These are phyloP conservation scores for Hypoxylon fragiforme DNA, from an alignment of 495 filamentous ascomycete genomes.

Conservation along the genomic window DNA sequence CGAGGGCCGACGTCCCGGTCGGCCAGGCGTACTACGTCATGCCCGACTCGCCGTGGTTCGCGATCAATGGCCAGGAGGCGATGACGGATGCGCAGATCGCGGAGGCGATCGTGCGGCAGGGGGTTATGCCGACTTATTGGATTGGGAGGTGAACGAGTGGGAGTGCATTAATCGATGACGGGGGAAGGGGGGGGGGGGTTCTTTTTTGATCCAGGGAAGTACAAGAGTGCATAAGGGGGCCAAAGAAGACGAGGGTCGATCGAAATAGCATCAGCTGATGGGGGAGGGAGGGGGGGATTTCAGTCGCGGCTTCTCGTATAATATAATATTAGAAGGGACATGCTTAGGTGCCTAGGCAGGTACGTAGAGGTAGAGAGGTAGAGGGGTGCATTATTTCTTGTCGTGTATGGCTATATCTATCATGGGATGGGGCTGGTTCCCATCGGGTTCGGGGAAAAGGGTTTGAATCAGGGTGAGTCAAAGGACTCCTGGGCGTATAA, in stretches of 20 bases:
- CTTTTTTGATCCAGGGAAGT: background rate
- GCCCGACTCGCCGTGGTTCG: slow-evolving; percentile 34
- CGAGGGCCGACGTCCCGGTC: slow-evolving; percentile 15
- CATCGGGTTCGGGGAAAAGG: slow-evolving; percentile 5
- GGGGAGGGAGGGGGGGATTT: too few relatives aligned
- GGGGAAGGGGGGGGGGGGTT: background rate
- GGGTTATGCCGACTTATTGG: slow-evolving; percentile 33
- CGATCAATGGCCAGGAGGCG: slow-evolving; percentile 35
- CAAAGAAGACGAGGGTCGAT: too few relatives aligned
- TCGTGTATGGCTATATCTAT: background rate
- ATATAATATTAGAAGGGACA: too few relatives aligned
- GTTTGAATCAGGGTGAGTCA: too few relatives aligned
- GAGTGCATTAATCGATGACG: background rate
- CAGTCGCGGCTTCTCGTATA: too few relatives aligned
- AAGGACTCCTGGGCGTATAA: too few relatives aligned
- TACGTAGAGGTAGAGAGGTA: background rate
- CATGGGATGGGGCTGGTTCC: slow-evolving; percentile 16
- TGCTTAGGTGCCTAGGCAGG: too few relatives aligned
- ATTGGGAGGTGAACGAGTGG: slow-evolving; percentile 27
- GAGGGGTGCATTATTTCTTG: background rate
- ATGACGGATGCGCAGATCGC: slow-evolving; percentile 37
- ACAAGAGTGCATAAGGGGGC: too few relatives aligned
- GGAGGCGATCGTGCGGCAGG: slow-evolving; percentile 33
- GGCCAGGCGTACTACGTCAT: slow-evolving; percentile 36
- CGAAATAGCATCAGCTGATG: too few relatives aligned